These are phyloP conservation scores for Acanthamoeba divionensis DNA, from an alignment of 208 protist genomes.

Conservation along the genomic window DNA sequence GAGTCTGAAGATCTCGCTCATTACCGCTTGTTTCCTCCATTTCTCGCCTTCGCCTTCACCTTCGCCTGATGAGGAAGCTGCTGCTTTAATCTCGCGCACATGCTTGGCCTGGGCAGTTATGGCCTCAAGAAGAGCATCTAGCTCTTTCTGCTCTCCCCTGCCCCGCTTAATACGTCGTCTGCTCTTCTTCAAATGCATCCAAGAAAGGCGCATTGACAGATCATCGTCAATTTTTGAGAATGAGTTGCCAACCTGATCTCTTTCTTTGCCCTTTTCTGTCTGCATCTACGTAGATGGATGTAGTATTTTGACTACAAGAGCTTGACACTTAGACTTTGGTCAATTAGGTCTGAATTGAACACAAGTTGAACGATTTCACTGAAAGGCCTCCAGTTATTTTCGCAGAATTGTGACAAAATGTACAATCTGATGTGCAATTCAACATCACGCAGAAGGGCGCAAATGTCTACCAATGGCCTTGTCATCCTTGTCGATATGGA, in stretches of 20 bases:
- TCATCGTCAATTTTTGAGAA: background rate
- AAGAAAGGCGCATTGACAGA: background rate
- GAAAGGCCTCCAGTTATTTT: background rate
- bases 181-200: background rate
- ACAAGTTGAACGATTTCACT: background rate
- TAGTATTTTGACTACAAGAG: background rate
- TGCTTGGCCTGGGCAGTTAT: conserved; percentile 9
- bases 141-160: background rate
- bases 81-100: background rate
- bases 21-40: conserved; percentile 19
- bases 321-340: background rate
- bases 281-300: background rate
- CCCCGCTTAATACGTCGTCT: background rate
- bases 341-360: background rate
- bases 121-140: background rate
- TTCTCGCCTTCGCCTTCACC: background rate
- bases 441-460: too few relatives aligned
- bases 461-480: background rate
- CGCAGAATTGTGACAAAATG: background rate
- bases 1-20: background rate
- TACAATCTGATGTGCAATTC: too few relatives aligned
- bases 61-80: background rate
- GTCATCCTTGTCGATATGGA: conserved; percentile 46
- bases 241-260: background rate
- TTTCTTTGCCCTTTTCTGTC: background rate